Evolutionary conservation across 345 rosid species (phyloP), one percentile per base, ranked within the genome.

Genomic region (Sapria himalayana): DNA sequence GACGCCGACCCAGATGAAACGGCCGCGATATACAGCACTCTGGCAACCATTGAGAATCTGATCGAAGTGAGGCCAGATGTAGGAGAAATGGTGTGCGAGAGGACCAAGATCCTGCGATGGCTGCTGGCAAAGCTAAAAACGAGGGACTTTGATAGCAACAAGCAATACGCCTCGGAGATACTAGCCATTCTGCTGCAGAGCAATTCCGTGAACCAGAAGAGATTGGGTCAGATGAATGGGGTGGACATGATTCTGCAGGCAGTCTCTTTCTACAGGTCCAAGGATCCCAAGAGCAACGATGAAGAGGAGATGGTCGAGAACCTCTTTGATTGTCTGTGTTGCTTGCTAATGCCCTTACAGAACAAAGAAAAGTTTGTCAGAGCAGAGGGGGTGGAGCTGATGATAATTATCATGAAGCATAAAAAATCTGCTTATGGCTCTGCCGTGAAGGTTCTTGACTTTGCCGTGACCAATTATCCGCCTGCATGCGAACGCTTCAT

Each of bases 301-400:
- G 98, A 86, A 64, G 94, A 82, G 63, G 98, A 86, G 65, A 81
- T 86, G 98, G 51, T 86, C 46, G 98, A 86, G 74, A 86, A 86
- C 61, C 45, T 86, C 20, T 86, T 86, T 23, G 91, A 86, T 61
- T 64, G 69, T 12, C 48, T 86, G 67, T 86, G 98, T 46, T 81
- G 98, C 45, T 56, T 86, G 58, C 57, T 86, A 65, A 86, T 86
- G 98, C 98, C 98, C 0, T 58, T 81, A 59, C 94, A 86, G 91
- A 86, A 86, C 44, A 86, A 86, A 70, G 98, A 86, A 61, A 78
- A 85, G 72, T 86, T 86, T 53, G 67, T 86, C 19, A 86, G 63
- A 56, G 98, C 98, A 0, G 98, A 86, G 57, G 98, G 98, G 7
- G 98, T 86, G 29, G 98, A 86, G 72, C 51, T 86, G 62, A 86